Evolutionary conservation across 257 asterid species (phyloP).

Genomic region (Primulina tabacum): DNA sequence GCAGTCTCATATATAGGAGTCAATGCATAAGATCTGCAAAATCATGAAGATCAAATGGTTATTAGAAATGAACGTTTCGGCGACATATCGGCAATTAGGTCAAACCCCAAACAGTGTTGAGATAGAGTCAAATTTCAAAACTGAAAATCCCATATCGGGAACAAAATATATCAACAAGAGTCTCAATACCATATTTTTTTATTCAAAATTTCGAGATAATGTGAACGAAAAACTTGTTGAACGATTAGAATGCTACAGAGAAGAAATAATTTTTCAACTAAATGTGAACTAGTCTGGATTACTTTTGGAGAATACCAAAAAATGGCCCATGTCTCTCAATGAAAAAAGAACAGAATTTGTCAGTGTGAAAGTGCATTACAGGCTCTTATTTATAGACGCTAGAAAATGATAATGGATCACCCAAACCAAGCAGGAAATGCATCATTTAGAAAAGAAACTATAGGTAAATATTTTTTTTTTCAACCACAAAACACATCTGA

Average conservation of each 20-base stretch:
- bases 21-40: constrained; percentile 83
- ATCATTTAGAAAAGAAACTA: background rate
- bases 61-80: background rate
- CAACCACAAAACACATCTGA: background rate
- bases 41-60: constrained; percentile 24
- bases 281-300: background rate
- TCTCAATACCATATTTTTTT: background rate
- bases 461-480: background rate
- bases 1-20: constrained; percentile 72
- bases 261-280: background rate
- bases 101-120: background rate
- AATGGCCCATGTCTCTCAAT: no score
- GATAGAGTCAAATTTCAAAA: background rate
- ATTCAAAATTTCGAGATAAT: background rate
- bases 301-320: no score
- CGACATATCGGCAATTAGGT: constrained; percentile 5
- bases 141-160: background rate
- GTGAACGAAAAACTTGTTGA: background rate
- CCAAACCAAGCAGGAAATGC: background rate
- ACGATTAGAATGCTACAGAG: background rate
- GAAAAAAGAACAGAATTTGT: background rate
- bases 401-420: constrained; percentile 6
- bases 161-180: background rate
- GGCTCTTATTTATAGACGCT: constrained; percentile 5
- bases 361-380: background rate